phyloP scores from a whole-genome alignment of 352 stramenopile genomes.

The Pythium chondricola region DNA sequence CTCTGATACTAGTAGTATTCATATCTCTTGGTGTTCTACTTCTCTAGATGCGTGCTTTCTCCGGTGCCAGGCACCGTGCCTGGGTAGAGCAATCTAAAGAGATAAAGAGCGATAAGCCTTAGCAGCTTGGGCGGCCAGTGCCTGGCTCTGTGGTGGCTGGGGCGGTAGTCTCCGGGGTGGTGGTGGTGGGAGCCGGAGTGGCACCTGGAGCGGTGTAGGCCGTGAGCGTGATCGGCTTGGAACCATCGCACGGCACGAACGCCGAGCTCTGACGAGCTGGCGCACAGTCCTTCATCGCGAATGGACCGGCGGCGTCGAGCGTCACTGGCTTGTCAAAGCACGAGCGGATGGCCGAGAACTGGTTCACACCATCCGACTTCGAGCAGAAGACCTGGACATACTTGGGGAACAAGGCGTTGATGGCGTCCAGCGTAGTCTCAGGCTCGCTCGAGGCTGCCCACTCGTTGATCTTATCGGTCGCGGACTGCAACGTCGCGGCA shows the following conservation, averaged over 20 bases:
- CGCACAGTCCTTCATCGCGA: conserved; percentile 45
- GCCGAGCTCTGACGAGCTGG: conserved; percentile 30
- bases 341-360: conserved; percentile 62
- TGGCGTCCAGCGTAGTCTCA: conserved; percentile 15
- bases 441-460: conserved; percentile 30
- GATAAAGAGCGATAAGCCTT: no score
- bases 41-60: no score
- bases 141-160: neutral
- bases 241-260: conserved; percentile 41
- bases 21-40: no score
- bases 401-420: conserved; percentile 46
- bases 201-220: conserved; percentile 33
- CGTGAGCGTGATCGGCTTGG: conserved; percentile 36
- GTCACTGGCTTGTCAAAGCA: conserved; percentile 35
- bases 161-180: neutral
- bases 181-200: conserved; percentile 5
- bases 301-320: conserved; percentile 32
- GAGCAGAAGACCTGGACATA: conserved; percentile 67
- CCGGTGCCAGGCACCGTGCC: no score
- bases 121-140: no score
- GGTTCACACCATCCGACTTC: conserved; percentile 41
- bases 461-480: conserved; percentile 47
- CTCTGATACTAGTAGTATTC: no score
- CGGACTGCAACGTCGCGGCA: conserved; percentile 25
- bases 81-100: no score